Base-by-base conservation (phyloP, 768 basidiomycete genomes). In the Mycena galericulata region DNA sequence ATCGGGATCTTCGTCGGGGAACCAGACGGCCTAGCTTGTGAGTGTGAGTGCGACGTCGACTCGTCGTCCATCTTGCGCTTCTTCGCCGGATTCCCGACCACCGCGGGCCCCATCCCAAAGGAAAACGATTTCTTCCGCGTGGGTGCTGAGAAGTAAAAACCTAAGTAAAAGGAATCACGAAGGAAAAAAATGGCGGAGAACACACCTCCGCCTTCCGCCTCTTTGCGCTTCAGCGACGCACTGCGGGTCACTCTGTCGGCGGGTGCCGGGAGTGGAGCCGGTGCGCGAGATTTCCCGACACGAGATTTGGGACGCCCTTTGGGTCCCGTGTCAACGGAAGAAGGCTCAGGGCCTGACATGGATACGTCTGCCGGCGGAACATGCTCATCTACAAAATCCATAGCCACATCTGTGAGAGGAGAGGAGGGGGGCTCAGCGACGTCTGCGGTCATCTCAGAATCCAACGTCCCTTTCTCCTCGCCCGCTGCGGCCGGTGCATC, bases 221-320 rank as follows among this genome's bases (percentile, higher is more conserved):
- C 70, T 45, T 72, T 72, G 38, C 70, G 66, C 55, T 72, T 72
- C 49, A 72, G 56, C 32, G 70, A 68, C 41, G 70, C 24, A 45
- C 70, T 72, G 32, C 70, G 70, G 6, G 70, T 72, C 32, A 72
- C 70, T 46, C 70, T 40, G 29, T 72, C 70, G 1, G 67, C 67
- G 17, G 65, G 61, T 7, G 45, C 61, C 1, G 69, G 70, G 29
- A 72, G 32, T 15, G 58, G 58, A 1, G 70, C 50, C 15, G 62
- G 70, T 38, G 51, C 50, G 22, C 70, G 70, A 24, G 70, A 59
- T 40, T 68, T 65, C 38, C 62, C 67, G 26, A 53, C 61, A 32
- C 70, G 66, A 12, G 70, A 68, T 46, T 62, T 61, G 10, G 63
- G 63, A 14, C 56, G 61, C 2, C n/a, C 49, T 49, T 72, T 72